Conservation (phyloP, 768 basidiomycete species). For the Termitomyces sp. region DNA sequence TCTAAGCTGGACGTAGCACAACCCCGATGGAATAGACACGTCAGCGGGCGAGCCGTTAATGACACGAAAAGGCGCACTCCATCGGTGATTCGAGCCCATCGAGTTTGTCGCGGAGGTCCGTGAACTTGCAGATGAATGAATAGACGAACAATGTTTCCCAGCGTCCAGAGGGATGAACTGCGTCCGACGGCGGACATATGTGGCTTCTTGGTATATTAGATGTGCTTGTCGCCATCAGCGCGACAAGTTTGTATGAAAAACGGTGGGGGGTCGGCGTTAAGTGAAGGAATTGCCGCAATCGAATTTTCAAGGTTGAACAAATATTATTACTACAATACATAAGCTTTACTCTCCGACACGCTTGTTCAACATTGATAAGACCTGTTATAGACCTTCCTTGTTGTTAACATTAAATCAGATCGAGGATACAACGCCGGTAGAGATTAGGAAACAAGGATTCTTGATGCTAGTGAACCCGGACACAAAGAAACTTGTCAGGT, state of each 20-base stretch:
- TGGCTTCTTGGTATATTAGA: constrained; percentile 35
- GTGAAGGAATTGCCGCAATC: constrained; percentile 28
- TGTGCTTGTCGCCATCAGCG: constrained; percentile 32
- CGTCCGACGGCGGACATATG: constrained; percentile 53
- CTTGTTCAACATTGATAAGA: constrained; percentile 16
- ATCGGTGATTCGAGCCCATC: constrained; percentile 76
- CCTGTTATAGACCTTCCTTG: constrained; percentile 6
- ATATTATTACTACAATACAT: constrained; percentile 41
- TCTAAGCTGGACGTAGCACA: constrained; percentile 54
- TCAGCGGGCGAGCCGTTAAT: constrained; percentile 7
- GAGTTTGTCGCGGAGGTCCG: constrained; percentile 63
- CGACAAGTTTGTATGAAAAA: constrained; percentile 21
- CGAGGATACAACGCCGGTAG: constrained; percentile 1
- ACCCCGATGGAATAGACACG: constrained; percentile 24
- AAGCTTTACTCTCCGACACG: constrained; percentile 17
- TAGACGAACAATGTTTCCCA: constrained; percentile 88
- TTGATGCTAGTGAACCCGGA: neutral
- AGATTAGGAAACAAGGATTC: neutral
- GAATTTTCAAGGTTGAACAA: constrained; percentile 38
- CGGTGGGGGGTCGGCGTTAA: constrained; percentile 25
- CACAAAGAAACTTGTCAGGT: constrained; percentile 14
- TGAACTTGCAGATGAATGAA: constrained; percentile 81
- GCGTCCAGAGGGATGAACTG: constrained; percentile 70
- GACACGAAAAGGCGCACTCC: constrained; percentile 57
- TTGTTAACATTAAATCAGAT: neutral